A percentile compares a stretch with the other conserved stretches of the same genome.
Conservation (phyloP, 305 asterid species). For the Solanum hybrid region DNA sequence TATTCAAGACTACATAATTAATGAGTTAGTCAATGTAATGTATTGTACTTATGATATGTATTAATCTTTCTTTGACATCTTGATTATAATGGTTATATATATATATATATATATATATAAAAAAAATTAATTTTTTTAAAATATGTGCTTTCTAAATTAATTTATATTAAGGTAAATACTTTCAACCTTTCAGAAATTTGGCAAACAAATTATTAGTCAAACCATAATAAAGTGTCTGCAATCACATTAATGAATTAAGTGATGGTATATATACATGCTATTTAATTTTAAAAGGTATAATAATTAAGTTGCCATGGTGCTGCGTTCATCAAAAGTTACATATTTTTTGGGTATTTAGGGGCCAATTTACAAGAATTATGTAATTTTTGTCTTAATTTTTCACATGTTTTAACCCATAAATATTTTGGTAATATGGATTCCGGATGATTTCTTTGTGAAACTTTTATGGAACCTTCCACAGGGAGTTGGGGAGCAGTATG, state of each 20-base stretch:
- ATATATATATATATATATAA: too few relatives aligned
- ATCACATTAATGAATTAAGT: too few relatives aligned
- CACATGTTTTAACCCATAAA: background rate
- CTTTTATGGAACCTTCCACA: background rate
- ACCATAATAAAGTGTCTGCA: background rate
- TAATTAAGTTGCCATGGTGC: background rate
- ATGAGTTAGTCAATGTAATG: too few relatives aligned
- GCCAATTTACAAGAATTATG: background rate
- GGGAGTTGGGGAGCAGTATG: background rate
- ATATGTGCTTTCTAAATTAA: too few relatives aligned
- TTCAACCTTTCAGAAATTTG: background rate
- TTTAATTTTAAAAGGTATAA: background rate
- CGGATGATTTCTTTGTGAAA: background rate
- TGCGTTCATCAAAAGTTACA: background rate
- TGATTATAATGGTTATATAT: too few relatives aligned
- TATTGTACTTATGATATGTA: too few relatives aligned
- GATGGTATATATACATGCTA: too few relatives aligned
- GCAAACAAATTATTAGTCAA: background rate
- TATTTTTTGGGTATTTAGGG: background rate
- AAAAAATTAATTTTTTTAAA: too few relatives aligned
- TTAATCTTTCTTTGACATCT: too few relatives aligned
- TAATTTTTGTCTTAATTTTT: too few relatives aligned
- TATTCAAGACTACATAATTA: too few relatives aligned
- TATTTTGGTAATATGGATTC: background rate
- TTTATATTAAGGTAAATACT: background rate